These are phyloP conservation scores for Aspergillus sclerotiicarbonarius DNA, from an alignment of 495 filamentous ascomycete genomes.

Conservation along the genomic window DNA sequence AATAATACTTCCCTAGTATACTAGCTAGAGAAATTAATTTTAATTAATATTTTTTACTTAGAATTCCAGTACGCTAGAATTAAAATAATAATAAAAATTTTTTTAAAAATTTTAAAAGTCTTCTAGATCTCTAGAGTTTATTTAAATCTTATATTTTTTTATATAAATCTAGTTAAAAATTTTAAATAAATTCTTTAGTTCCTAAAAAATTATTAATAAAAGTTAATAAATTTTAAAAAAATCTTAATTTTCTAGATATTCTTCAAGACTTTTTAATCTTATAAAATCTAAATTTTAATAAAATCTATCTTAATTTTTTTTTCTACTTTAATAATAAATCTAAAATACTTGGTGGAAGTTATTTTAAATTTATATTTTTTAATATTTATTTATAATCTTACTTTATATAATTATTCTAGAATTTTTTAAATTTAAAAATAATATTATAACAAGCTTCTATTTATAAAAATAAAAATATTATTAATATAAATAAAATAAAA, in stretches of 20 bases:
- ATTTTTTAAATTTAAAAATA: too few relatives aligned
- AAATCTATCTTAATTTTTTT: not conserved
- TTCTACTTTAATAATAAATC: conserved; percentile 10
- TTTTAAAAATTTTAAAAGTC: not conserved
- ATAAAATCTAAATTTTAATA: too few relatives aligned
- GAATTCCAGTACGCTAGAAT: too few relatives aligned
- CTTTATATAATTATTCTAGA: too few relatives aligned
- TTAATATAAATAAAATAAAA: too few relatives aligned
- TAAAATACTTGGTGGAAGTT: conserved; percentile 7
- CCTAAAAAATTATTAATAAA: conserved; percentile 12
- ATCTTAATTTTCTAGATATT: too few relatives aligned
- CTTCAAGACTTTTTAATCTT: not conserved
- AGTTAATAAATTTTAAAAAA: not conserved
- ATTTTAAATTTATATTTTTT: not conserved
- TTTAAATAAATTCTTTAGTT: conserved; percentile 16
- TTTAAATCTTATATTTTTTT: not conserved
- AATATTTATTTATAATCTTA: not conserved
- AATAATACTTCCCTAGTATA: too few relatives aligned
- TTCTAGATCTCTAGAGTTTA: conserved; percentile 1
- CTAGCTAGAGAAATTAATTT: too few relatives aligned
- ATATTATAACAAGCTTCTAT: too few relatives aligned
- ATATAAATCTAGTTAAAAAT: conserved; percentile 13
- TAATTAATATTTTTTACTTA: conserved; percentile 1
- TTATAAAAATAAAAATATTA: too few relatives aligned
- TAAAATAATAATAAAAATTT: not conserved